These are phyloP conservation scores for Fusarium nurragi DNA, from an alignment of 2,329 filamentous ascomycete species.

Conservation along the genomic window DNA sequence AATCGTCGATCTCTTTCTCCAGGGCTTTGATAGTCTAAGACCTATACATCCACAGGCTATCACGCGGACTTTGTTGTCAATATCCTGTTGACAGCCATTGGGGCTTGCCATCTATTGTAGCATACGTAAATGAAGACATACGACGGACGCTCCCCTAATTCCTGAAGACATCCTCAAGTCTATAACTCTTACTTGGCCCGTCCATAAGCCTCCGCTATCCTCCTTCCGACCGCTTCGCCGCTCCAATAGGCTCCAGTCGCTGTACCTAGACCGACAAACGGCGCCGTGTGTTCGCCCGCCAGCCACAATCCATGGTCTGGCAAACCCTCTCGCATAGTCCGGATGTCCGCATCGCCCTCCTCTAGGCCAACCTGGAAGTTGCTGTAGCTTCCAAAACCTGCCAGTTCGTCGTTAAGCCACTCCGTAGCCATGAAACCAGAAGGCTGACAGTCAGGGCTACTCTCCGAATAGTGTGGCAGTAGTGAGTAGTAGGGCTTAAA, in stretches of 20 bases:
- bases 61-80: constrained; percentile 27
- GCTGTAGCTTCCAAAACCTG: constrained; percentile 83
- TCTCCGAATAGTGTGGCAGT: constrained; percentile 72
- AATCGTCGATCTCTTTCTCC: constrained; percentile 28
- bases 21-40: constrained; percentile 12
- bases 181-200: constrained; percentile 29
- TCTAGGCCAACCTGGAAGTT: constrained; percentile 84
- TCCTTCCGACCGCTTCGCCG: constrained; percentile 78
- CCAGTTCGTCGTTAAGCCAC: constrained; percentile 82
- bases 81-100: constrained; percentile 1
- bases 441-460: constrained; percentile 68
- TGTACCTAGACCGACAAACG: constrained; percentile 88
- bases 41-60: constrained; percentile 19
- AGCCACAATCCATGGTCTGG: constrained; percentile 80
- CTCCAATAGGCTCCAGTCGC: constrained; percentile 93
- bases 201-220: constrained; percentile 67
- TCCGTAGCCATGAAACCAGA: constrained; percentile 72
- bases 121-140: not conserved
- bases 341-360: constrained; percentile 76
- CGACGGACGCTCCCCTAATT: not conserved
- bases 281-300: constrained; percentile 89
- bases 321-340: constrained; percentile 68
- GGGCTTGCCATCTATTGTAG: constrained; percentile 1
- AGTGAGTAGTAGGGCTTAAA: constrained; percentile 81
- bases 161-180: not conserved